Percentiles rank a stretch among this genome's conserved stretches.
Evolutionary conservation across 139 green algal genomes (phyloP).

Genomic region (Chlamydomonas urium): DNA sequence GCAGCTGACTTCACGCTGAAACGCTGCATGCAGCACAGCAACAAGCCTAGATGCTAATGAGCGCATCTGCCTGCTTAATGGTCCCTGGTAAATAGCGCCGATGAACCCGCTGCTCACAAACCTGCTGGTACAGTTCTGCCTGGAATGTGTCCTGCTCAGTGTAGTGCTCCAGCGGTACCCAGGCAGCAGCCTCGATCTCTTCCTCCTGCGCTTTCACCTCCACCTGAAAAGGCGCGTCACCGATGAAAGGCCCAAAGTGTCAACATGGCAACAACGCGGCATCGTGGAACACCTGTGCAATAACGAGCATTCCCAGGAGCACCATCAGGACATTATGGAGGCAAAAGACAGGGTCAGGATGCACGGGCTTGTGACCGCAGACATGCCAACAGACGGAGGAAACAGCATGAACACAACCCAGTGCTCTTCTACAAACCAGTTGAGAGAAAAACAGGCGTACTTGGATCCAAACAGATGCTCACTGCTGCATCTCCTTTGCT

Average conservation of each 20-base stretch:
- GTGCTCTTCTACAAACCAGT: neutral
- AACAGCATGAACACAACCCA: neutral
- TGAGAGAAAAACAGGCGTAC: neutral
- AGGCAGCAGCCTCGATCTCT: constrained; percentile 13
- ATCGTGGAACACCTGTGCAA: neutral
- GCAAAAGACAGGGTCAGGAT: neutral
- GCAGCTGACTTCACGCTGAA: too few relatives aligned
- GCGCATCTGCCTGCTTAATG: too few relatives aligned
- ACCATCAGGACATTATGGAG: neutral
- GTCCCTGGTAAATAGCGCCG: too few relatives aligned
- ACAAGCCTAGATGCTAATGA: too few relatives aligned
- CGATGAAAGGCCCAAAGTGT: too few relatives aligned
- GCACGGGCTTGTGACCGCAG: neutral
- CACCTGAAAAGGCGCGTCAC: too few relatives aligned
- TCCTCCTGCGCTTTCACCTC: neutral
- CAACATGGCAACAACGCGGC: too few relatives aligned
- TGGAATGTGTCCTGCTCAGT: constrained; percentile 5
- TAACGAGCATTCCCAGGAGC: neutral
- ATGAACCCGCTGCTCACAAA: neutral
- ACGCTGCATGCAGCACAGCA: too few relatives aligned
- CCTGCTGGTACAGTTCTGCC: neutral
- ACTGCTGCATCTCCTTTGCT: neutral
- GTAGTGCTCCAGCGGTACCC: neutral
- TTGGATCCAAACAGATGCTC: neutral
- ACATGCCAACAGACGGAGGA: neutral